phyloP scores from a whole-genome alignment of 2,329 filamentous ascomycete species.

The Aureobasidium sp. region DNA sequence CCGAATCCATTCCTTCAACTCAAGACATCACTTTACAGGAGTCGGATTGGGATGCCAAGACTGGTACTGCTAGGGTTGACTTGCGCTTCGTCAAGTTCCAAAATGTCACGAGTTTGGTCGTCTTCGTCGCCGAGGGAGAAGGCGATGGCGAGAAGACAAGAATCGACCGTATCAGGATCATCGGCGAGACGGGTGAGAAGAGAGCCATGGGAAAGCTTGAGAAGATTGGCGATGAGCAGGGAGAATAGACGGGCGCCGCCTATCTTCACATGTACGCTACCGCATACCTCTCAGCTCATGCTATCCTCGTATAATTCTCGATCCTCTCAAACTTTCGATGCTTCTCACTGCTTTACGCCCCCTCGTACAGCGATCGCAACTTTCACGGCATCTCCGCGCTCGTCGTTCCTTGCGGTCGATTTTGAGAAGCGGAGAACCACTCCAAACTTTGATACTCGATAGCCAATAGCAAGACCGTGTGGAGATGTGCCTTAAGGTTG shows the following conservation, averaged over 20 bases:
- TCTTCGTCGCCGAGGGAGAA: conserved; percentile 79
- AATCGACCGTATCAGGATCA: conserved; percentile 68
- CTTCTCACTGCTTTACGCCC: not conserved
- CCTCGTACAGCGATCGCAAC: not conserved
- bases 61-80: conserved; percentile 45
- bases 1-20: conserved; percentile 74
- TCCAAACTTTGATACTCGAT: not conserved
- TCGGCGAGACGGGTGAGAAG: conserved; percentile 89
- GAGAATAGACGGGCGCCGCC: conserved; percentile 41
- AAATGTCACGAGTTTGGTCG: conserved; percentile 74
- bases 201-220: conserved; percentile 89
- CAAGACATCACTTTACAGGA: conserved; percentile 70
- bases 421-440: not conserved
- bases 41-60: conserved; percentile 63
- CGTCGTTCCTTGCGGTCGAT: not conserved
- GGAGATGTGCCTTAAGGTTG: not conserved
- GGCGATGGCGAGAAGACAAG: conserved; percentile 78
- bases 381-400: not conserved
- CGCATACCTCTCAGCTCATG: not conserved
- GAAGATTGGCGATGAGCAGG: conserved; percentile 76
- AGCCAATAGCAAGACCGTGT: too few relatives aligned
- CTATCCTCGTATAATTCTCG: not conserved
- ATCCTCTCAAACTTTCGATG: not conserved
- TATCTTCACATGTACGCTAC: not conserved
- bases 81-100: conserved; percentile 97